phyloP scores from a whole-genome alignment of 805 yeast genomes.

The Metschnikowia dekortorum region DNA sequence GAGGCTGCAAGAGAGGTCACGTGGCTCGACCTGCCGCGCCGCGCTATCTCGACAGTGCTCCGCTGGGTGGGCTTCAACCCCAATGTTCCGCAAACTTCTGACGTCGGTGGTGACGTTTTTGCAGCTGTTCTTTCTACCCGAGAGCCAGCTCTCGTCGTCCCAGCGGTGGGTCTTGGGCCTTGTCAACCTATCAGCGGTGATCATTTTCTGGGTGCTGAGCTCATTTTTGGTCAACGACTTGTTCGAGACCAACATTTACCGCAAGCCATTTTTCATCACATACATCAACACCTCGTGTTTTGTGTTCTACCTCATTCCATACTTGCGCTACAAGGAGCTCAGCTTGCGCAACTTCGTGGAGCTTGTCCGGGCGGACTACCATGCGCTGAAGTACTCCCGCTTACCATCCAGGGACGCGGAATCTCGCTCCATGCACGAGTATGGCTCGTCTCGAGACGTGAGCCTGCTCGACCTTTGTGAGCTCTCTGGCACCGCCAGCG shows the following conservation, averaged over 20 bases:
- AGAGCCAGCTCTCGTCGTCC: constrained; percentile 21
- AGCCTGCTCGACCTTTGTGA: constrained; percentile 4
- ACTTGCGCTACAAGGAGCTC: constrained; percentile 30
- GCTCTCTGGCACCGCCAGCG: background rate
- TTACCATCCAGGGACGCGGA: background rate
- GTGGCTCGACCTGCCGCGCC: background rate
- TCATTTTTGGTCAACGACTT: constrained; percentile 79
- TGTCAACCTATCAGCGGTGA: constrained; percentile 66
- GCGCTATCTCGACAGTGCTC: background rate
- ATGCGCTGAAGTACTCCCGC: constrained; percentile 2
- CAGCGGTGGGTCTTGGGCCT: constrained; percentile 77
- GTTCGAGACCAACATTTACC: constrained; percentile 62
- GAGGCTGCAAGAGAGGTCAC: no score
- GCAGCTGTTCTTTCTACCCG: constrained; percentile 15
- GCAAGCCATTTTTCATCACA: constrained; percentile 90
- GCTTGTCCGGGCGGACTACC: constrained; percentile 22
- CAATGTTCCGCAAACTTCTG: constrained; percentile 13
- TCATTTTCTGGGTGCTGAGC: constrained; percentile 85
- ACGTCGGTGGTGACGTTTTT: constrained; percentile 11
- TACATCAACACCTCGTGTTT: constrained; percentile 88
- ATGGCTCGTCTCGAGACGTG: constrained; percentile 12
- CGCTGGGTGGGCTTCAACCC: background rate
- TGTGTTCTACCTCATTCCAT: constrained; percentile 69
- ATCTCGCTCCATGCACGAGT: constrained; percentile 6
- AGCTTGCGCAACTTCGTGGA: constrained; percentile 21